Conservation (phyloP, 2,329 filamentous ascomycete genomes). For the Elsinoe perseae region DNA sequence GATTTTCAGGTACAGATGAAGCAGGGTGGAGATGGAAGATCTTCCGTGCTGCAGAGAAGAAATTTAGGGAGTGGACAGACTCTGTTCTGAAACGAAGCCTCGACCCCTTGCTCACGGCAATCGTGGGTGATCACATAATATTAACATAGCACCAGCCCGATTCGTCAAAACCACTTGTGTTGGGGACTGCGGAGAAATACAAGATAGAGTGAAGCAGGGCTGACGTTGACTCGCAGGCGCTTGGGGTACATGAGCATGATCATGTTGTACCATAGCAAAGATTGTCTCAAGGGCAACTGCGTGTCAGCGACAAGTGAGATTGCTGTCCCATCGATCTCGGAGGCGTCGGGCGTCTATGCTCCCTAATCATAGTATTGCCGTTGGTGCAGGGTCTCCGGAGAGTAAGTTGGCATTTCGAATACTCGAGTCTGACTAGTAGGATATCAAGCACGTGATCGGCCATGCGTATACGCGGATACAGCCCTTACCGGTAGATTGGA, state of each 20-base stretch:
- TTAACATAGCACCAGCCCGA: neutral
- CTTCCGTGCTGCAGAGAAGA: neutral
- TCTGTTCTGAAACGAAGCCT: neutral
- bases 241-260: neutral
- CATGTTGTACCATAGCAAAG: neutral
- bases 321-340: neutral
- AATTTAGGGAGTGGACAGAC: neutral
- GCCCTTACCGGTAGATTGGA: too few relatives aligned
- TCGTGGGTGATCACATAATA: neutral
- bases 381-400: too few relatives aligned
- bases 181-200: neutral
- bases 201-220: neutral
- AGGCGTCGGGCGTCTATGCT: too few relatives aligned
- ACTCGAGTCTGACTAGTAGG: too few relatives aligned
- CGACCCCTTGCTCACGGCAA: neutral
- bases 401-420: too few relatives aligned
- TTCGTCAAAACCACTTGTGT: neutral
- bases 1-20: constrained; percentile 11
- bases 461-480: too few relatives aligned
- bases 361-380: too few relatives aligned
- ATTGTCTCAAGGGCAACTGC: neutral
- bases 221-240: neutral
- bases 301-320: neutral
- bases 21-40: neutral
- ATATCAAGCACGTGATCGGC: too few relatives aligned